A percentile compares a stretch with the other conserved stretches of the same genome.
Evolutionary conservation across 805 yeast species (phyloP).

Genomic region (Torulaspora indica): DNA sequence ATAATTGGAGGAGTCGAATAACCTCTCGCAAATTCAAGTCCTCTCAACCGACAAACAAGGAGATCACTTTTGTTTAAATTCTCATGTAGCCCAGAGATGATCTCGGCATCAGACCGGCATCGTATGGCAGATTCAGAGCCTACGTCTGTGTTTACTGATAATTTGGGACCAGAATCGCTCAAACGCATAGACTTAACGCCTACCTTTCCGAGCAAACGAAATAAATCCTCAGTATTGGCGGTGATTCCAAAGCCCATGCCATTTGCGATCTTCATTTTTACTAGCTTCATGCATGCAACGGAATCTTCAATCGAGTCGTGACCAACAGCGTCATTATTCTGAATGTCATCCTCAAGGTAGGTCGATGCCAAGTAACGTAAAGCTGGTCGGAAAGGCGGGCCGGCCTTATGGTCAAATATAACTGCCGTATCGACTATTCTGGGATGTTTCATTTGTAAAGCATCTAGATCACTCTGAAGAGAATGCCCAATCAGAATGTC

Average conservation of each 20-base stretch:
- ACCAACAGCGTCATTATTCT: slow-evolving; percentile 55
- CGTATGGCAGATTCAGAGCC: slow-evolving; percentile 29
- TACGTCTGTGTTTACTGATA: slow-evolving; percentile 1
- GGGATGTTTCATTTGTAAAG: slow-evolving; percentile 66
- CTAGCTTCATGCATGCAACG: slow-evolving; percentile 68
- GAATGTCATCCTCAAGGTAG: slow-evolving; percentile 57
- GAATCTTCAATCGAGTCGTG: slow-evolving; percentile 91
- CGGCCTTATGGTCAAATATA: slow-evolving; percentile 72
- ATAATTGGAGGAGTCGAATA: slow-evolving; percentile 32
- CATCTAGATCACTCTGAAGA: slow-evolving; percentile 73
- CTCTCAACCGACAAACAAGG: slow-evolving; percentile 52
- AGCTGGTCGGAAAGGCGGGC: slow-evolving; percentile 77
- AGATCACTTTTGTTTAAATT: slow-evolving; percentile 44
- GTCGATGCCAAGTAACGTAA: slow-evolving; percentile 62
- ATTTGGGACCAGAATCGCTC: slow-evolving; percentile 36
- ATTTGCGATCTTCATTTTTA: slow-evolving; percentile 60
- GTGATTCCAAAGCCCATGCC: slow-evolving; percentile 64
- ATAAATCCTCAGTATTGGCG: slow-evolving; percentile 41
- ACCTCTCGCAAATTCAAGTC: slow-evolving; percentile 45
- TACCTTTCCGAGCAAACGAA: slow-evolving; percentile 36
- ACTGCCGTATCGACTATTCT: slow-evolving; percentile 75
- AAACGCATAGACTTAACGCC: slow-evolving; percentile 32
- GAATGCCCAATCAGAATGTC: slow-evolving; percentile 89
- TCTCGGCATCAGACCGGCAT: slow-evolving; percentile 58
- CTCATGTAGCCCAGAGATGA: slow-evolving; percentile 40